Percentiles rank a stretch among this genome's conserved stretches.
phyloP scores from a whole-genome alignment of 768 basidiomycete species.

The Calvatia gigantea region DNA sequence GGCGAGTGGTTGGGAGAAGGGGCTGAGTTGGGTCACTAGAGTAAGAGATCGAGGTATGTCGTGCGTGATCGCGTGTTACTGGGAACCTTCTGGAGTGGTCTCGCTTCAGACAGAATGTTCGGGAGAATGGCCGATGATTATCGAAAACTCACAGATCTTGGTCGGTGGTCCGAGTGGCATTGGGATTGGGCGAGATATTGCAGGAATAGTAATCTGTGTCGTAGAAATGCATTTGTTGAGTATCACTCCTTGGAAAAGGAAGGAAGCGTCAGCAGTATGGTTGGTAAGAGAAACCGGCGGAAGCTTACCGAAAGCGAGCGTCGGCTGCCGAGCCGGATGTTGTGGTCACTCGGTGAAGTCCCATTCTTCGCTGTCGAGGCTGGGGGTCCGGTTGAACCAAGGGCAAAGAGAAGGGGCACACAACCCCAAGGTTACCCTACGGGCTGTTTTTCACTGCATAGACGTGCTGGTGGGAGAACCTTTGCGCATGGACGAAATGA shows the following conservation, averaged over 20 bases:
- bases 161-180: not conserved
- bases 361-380: not conserved
- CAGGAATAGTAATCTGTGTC: not conserved
- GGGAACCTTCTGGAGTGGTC: not conserved
- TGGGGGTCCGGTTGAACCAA: no score
- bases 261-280: no score
- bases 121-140: not conserved
- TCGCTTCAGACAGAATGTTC: not conserved
- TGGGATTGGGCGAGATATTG: not conserved
- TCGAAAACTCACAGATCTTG: not conserved
- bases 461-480: not conserved
- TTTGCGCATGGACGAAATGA: not conserved
- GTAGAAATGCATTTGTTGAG: not conserved
- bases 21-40: not conserved
- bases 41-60: not conserved
- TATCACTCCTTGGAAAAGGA: not conserved
- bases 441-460: not conserved
- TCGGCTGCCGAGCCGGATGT: slow-evolving; percentile 2
- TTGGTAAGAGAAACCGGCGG: no score
- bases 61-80: not conserved
- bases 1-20: not conserved
- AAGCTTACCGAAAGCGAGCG: not conserved
- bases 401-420: not conserved
- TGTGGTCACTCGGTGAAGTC: not conserved
- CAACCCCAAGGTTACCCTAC: not conserved